Evolutionary conservation across 2,329 filamentous ascomycete species (phyloP).

Genomic region (Ambrosiella cleistominuta): DNA sequence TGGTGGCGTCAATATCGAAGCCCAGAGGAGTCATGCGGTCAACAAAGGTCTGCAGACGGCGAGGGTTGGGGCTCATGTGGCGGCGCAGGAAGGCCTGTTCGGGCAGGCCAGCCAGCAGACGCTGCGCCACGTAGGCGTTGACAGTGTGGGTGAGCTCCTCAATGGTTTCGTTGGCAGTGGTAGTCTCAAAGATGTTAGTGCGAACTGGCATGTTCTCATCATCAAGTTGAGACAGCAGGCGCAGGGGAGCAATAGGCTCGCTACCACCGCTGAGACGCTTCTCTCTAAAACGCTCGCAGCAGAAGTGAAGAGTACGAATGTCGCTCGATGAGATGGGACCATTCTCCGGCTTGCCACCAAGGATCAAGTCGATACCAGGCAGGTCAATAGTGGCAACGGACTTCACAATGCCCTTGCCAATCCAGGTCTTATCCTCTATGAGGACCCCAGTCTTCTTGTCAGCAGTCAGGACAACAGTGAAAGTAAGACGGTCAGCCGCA

Average conservation of each 20-base stretch:
- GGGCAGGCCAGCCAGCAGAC: slow-evolving; percentile 58
- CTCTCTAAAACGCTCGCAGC: slow-evolving; percentile 83
- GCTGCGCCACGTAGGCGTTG: slow-evolving; percentile 76
- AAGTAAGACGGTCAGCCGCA: slow-evolving; percentile 73
- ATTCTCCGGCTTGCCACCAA: slow-evolving; percentile 48
- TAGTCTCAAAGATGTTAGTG: slow-evolving; percentile 88
- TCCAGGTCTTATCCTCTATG: slow-evolving; percentile 75
- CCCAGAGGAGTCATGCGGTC: slow-evolving; percentile 87
- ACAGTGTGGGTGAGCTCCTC: slow-evolving; percentile 92
- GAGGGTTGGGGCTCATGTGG: slow-evolving; percentile 68
- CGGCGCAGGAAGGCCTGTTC: slow-evolving; percentile 86
- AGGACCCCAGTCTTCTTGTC: slow-evolving; percentile 63
- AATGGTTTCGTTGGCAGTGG: slow-evolving; percentile 74
- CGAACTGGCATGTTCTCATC: slow-evolving; percentile 97
- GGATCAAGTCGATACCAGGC: slow-evolving; percentile 66
- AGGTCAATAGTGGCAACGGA: slow-evolving; percentile 75
- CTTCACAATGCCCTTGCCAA: slow-evolving; percentile 86
- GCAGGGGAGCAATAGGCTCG: slow-evolving; percentile 65
- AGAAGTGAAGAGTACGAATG: slow-evolving; percentile 60
- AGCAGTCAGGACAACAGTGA: slow-evolving; percentile 86
- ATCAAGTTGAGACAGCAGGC: slow-evolving; percentile 82
- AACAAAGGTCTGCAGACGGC: slow-evolving; percentile 75
- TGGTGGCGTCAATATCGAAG: slow-evolving; percentile 74
- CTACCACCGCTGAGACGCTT: slow-evolving; percentile 64
- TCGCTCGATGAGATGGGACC: slow-evolving; percentile 44